These are phyloP conservation scores for Zalerion maritima DNA, from an alignment of 495 filamentous ascomycete species.

Conservation along the genomic window DNA sequence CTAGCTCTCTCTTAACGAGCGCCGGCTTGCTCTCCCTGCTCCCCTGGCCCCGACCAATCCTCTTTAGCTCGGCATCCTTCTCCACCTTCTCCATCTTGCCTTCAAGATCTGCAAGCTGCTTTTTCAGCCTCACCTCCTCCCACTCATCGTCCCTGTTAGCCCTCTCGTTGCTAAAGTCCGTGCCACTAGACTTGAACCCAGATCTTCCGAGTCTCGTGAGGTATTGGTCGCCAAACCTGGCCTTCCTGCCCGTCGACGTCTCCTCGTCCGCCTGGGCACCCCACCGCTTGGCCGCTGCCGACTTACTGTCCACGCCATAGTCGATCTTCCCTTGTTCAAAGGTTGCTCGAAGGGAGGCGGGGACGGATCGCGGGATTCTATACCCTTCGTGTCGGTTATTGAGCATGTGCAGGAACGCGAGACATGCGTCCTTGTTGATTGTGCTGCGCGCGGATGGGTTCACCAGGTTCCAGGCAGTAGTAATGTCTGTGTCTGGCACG, in stretches of 20 bases:
- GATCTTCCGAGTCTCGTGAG: constrained; percentile 70
- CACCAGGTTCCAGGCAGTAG: constrained; percentile 90
- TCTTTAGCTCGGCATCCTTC: constrained; percentile 41
- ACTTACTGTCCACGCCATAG: constrained; percentile 71
- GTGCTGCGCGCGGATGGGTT: constrained; percentile 66
- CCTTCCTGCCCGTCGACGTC: constrained; percentile 71
- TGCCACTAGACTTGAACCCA: constrained; percentile 63
- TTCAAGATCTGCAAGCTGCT: constrained; percentile 79
- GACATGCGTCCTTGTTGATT: constrained; percentile 86
- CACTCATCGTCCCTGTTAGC: constrained; percentile 72
- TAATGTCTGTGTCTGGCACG: constrained; percentile 88
- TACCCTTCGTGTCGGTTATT: constrained; percentile 90
- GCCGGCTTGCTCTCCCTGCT: constrained; percentile 58
- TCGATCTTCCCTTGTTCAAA: constrained; percentile 93
- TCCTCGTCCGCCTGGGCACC: constrained; percentile 53
- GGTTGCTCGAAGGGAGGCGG: constrained; percentile 70
- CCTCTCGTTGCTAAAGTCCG: constrained; percentile 58
- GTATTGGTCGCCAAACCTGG: constrained; percentile 95
- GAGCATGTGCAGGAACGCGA: constrained; percentile 91
- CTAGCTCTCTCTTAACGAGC: constrained; percentile 82
- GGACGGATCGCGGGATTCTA: constrained; percentile 86
- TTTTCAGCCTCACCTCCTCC: constrained; percentile 92
- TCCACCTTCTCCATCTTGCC: constrained; percentile 66
- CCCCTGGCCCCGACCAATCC: constrained; percentile 34
- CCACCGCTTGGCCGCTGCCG: constrained; percentile 44